Base-by-base conservation (phyloP, 164 flowering plant species). In the Magnolia sinica region DNA sequence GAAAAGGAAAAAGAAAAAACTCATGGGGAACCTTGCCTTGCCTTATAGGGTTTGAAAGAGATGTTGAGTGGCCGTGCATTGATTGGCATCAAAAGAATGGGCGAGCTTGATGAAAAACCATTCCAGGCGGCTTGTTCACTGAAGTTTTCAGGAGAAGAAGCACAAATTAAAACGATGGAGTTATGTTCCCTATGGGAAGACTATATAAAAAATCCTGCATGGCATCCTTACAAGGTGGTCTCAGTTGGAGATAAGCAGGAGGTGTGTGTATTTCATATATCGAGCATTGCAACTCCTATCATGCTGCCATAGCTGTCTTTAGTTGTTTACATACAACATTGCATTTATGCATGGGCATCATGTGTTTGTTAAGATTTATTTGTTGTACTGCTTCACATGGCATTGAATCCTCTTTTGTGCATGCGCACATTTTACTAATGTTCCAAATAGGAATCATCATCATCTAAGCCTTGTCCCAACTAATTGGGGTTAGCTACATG, bases 181-280 rank as follows among this genome's bases (percentile, higher is more conserved):
- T 55, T 55, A 55, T 55, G 61, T 55, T 55, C 61, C 2, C 18
- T 55, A 55, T 55, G 61, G 61, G 61, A 55, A 55, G 61, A 55
- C 18, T 55, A 55, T 11, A 55, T 55, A 11, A 55, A 16, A 55
- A 16, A 55, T 16, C 61, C 61, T 2, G 18, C 13, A 11, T 55
- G 61, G 61, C 61, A 55, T 16, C 61, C 61, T 55, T 55, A 11
- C 18, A 55, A 55, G 61, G 18, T 55, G 18, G 61, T 16, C 13
- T 8, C 13, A 10, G 18, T 55, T 13, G 61, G 61, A 11, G 16
- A 16, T 14, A 16, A 16, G 61, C 45, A 37, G 7, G 73, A 88
- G 91, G 96, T 90, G 4, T 76, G 55, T 50, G n/a, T 50, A 14
- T 68, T 55, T 55, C 61, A 55, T 16, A 55, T 55, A 16, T 55